Evolutionary conservation across 2,329 filamentous ascomycete species (phyloP), one percentile per base, ranked within the genome.

Genomic region (Paecilomyces formosus): DNA sequence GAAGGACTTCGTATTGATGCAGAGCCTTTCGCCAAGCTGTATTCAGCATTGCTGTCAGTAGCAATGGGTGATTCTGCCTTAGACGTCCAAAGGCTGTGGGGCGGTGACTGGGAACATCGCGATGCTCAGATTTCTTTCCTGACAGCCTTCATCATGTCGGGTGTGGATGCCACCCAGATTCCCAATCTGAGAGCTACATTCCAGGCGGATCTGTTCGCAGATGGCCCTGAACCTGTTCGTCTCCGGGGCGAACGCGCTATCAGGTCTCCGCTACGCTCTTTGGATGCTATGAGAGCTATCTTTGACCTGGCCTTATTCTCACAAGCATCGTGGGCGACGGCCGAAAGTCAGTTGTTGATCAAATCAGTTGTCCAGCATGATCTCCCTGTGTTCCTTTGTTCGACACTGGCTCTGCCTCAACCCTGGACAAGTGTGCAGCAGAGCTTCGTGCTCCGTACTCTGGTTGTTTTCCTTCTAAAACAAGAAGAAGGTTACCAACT

Each of bases 101-200:
- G 92, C 59, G 92, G 92, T 7, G 67, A 85, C 61, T 99, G 95
- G 93, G 85, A 88, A 62, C 85, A 95, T 64, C 84, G 88, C 13
- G 87, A 96, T 62, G 90, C 94, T 0, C 93, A 97, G 64, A 79
- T 99, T 35, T 95, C 92, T n/a, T 97, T 97, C 71, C 85, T 97
- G 57, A 88, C 88, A 62, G 92, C 92, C 18, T 97, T 93, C 71
- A 82, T 93, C 22, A 89, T 89, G 3, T 82, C 92, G 58, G 84
- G 83, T 12, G 81, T 96, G 26, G 92, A 97, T 71, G 88, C 90
- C 2, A 88, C 87, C 12, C 89, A 88, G 35, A 94, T 97, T 59
- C 93, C 92, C 0, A 85, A 88, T 33, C 82, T 97, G 35, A 85
- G 89, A 58, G 83, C 86, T 24, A 90, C 91, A 2, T 95, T 97